phyloP scores from a whole-genome alignment of 768 basidiomycete species.

The Pleurotus cornucopiae region DNA sequence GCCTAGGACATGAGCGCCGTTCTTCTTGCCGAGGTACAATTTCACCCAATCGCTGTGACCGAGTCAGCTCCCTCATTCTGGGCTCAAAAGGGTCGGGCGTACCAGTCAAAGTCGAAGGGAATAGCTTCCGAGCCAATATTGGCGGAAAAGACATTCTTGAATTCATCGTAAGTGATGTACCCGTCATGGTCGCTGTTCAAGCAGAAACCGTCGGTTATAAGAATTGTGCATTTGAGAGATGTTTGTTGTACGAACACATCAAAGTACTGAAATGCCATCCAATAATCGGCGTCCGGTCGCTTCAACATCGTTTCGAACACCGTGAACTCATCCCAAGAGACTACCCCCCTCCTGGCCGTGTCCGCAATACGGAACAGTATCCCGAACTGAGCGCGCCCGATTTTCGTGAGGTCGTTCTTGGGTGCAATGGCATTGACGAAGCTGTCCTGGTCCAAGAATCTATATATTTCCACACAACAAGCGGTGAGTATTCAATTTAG shows the following conservation, averaged over 20 bases:
- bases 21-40: conserved; percentile 90
- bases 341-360: conserved; percentile 63
- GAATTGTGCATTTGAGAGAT: background rate
- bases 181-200: conserved; percentile 79
- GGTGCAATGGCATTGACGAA: conserved; percentile 97
- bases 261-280: conserved; percentile 95
- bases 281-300: conserved; percentile 94
- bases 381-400: conserved; percentile 83
- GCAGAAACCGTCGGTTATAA: conserved; percentile 11
- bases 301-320: conserved; percentile 93
- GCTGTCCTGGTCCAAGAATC: conserved; percentile 80
- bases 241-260: conserved; percentile 67
- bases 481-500: conserved; percentile 5
- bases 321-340: conserved; percentile 94
- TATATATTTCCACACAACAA: conserved; percentile 23
- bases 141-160: conserved; percentile 86
- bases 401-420: conserved; percentile 76
- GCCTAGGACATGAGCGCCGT: conserved; percentile 86
- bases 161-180: conserved; percentile 88
- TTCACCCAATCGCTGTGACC: conserved; percentile 84
- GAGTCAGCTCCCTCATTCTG: background rate
- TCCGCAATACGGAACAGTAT: conserved; percentile 91
- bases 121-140: conserved; percentile 77
- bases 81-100: conserved; percentile 14
- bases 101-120: conserved; percentile 96